Conservation (phyloP, 306 rosid species). For the Quercus suber region DNA sequence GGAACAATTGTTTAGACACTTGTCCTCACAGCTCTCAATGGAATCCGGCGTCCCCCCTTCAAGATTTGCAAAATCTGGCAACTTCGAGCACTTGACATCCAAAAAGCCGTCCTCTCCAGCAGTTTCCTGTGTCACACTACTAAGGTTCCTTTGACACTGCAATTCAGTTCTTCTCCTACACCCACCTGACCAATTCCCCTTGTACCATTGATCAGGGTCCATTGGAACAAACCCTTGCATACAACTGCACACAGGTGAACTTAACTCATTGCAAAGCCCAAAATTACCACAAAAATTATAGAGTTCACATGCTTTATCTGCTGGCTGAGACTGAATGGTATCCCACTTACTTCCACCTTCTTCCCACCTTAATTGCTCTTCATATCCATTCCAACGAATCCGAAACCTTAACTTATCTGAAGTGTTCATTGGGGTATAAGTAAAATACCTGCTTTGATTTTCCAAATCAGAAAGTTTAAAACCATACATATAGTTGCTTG, state of each 20-base stretch:
- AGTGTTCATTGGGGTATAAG: slow-evolving; percentile 14
- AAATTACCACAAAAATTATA: slow-evolving; percentile 75
- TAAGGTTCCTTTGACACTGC: slow-evolving; percentile 34
- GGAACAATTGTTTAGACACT: slow-evolving; percentile 37
- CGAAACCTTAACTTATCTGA: slow-evolving; percentile 49
- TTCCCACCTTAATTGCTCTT: slow-evolving; percentile 45
- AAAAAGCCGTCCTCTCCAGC: slow-evolving; percentile 58
- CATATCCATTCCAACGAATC: slow-evolving; percentile 57
- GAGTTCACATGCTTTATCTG: slow-evolving; percentile 38
- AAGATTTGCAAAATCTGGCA: slow-evolving; percentile 67
- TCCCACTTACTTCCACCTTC: slow-evolving; percentile 38
- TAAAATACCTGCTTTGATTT: slow-evolving; percentile 25
- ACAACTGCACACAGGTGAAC: slow-evolving; percentile 44
- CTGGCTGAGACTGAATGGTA: slow-evolving; percentile 38
- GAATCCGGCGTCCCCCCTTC: accelerated
- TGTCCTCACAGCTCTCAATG: slow-evolving; percentile 27
- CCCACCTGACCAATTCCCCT: slow-evolving; percentile 50
- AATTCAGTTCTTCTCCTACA: slow-evolving; percentile 51
- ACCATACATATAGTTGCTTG: slow-evolving; percentile 35
- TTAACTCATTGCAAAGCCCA: slow-evolving; percentile 40
- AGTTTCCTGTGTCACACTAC: slow-evolving; percentile 16
- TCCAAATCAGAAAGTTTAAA: slow-evolving; percentile 29
- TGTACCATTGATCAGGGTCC: slow-evolving; percentile 32
- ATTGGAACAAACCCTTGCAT: slow-evolving; percentile 49
- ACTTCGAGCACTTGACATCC: slow-evolving; percentile 25